Conservation (phyloP, 371 early-diverging fungal species). For the Zopfochytrium polystomum region DNA sequence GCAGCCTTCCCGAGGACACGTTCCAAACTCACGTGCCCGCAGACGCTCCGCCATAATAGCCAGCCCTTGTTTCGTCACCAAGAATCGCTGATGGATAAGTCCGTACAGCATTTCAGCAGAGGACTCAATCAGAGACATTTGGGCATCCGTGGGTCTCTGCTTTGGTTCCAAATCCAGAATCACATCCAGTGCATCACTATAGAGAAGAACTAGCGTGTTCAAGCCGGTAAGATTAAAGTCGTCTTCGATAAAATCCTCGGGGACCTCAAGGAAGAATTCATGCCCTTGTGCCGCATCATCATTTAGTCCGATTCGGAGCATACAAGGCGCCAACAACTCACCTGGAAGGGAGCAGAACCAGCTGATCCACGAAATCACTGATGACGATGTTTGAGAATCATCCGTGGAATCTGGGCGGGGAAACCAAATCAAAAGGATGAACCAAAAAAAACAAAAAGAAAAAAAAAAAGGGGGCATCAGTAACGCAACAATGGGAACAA, state of each 20-base stretch:
- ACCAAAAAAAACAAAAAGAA: too few relatives aligned
- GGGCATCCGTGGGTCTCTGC: slow-evolving; percentile 18
- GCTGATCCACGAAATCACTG: slow-evolving; percentile 49
- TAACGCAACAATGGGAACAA: not conserved
- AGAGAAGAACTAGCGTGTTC: slow-evolving; percentile 69
- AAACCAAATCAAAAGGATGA: too few relatives aligned
- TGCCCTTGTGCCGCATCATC: slow-evolving; percentile 58
- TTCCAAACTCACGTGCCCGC: slow-evolving; percentile 87
- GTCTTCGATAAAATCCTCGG: slow-evolving; percentile 92
- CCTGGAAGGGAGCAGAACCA: slow-evolving; percentile 58
- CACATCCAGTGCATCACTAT: slow-evolving; percentile 84
- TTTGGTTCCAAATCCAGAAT: slow-evolving; percentile 86
- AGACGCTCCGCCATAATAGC: slow-evolving; percentile 90
- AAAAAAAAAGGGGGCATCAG: not conserved
- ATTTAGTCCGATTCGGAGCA: not conserved
- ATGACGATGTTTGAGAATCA: slow-evolving; percentile 24
- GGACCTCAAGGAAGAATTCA: slow-evolving; percentile 92
- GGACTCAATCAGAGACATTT: slow-evolving; percentile 33
- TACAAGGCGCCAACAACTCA: slow-evolving; percentile 8
- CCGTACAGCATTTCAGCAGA: slow-evolving; percentile 69
- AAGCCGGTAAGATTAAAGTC: slow-evolving; percentile 96
- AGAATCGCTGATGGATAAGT: slow-evolving; percentile 89
- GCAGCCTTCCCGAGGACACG: slow-evolving; percentile 92
- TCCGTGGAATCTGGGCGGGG: not conserved
- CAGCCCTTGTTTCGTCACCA: slow-evolving; percentile 84